Evolutionary conservation across 805 yeast genomes (phyloP), one percentile per base, ranked within the genome.

Genomic region (Saccharomycopsis sp.): DNA sequence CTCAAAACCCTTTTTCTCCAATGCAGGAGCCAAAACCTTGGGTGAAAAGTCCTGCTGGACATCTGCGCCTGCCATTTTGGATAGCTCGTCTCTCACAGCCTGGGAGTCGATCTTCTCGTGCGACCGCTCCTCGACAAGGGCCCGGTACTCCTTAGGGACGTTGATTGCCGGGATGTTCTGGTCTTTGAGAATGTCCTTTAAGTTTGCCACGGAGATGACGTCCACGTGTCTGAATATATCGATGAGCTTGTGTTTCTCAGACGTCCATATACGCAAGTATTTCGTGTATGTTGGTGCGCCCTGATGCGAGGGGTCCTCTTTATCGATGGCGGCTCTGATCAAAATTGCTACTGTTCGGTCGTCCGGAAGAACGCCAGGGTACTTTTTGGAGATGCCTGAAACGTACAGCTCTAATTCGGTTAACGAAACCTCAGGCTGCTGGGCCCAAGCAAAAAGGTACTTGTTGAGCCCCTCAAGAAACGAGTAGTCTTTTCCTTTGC

Each of bases 381-480:
- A 73, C 51, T 67, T 64, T 7, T 49, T 38, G 23, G 58, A 56
- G 61, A 80, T 72, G 3, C 64, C 65, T 19, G 64, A 58, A 20
- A 82, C 69, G 70, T 77, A 79, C 0, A 65, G 64, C 51, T 79
- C 75, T 9, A 85, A 72, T 20, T 80, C 81, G 2, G 64, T 58
- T 2, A 81, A 67, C 3, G 74, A 61, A 0, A 74, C 70, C 9
- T 75, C 70, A 19, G 78, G 75, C 49, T 72, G 71, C 41, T 70
- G 71, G 0, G 84, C 70, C 61, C 75, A 72, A 41, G 66, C 66
- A 52, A 68, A 62, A 54, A 89, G 71, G 69, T 83, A 89, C 66
- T 82, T 82, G 72, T 89, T 89, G 61, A 87, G 76, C 42, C 88
- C 87, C 64, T 84, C 83, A 23, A 83, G 75, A 62, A 87, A 81